phyloP scores from a whole-genome alignment of 1,284 basidiomycete species.

The Golubevia sp. region DNA sequence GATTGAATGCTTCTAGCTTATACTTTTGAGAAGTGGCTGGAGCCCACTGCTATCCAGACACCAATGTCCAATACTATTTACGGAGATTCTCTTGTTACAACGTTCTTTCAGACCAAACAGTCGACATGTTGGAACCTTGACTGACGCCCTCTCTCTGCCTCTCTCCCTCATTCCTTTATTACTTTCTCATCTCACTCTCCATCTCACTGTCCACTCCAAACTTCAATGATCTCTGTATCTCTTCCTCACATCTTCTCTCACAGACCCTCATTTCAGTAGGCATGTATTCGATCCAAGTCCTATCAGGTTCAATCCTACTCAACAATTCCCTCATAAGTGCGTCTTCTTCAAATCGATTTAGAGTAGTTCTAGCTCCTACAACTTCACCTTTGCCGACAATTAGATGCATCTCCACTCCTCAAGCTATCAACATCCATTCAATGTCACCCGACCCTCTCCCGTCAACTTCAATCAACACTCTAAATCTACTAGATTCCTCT shows the following conservation, averaged over 20 bases:
- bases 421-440: neutral
- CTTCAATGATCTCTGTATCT: no score
- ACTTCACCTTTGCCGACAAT: constrained; percentile 72
- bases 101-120: no score
- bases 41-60: no score
- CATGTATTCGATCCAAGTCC: constrained; percentile 53
- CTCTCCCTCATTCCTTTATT: no score
- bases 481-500: neutral
- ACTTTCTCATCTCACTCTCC: no score
- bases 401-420: constrained; percentile 41
- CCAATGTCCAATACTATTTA: no score
- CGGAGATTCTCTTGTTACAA: no score
- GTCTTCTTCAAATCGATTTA: constrained; percentile 63
- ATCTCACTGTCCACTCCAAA: no score
- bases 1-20: no score
- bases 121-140: no score
- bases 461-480: neutral
- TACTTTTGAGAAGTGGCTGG: no score
- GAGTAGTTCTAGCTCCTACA: constrained; percentile 71
- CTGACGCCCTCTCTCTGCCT: no score
- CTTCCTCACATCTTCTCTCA: neutral
- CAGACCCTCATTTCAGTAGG: neutral
- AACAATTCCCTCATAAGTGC: constrained; percentile 65
- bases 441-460: constrained; percentile 13
- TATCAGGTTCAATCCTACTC: constrained; percentile 68